Base-by-base conservation (phyloP, 257 asterid species). In the Ehretia macrophylla region DNA sequence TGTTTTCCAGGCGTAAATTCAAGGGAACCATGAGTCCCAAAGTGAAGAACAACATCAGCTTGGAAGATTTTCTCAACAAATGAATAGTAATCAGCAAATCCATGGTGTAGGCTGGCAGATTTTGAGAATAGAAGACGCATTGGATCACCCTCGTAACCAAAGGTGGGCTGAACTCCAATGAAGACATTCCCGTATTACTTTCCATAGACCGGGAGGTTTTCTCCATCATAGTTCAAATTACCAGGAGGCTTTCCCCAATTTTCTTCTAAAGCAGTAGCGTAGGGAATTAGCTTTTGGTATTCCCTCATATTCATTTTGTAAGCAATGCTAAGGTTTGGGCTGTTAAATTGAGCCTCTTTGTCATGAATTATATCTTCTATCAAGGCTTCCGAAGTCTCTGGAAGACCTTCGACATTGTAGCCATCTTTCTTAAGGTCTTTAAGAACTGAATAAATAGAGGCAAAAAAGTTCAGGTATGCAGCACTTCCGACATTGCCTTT, bases 191-290 rank as follows among this genome's bases (percentile, higher is more conserved):
- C 99, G 0, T 86, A 92, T 53, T 79, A 80, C 54, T 92, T 92
- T 1, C 99, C 99, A 11, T 88, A 92, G 8, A 92, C 99, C 46
- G 88, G 66, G 38, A 92, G 99, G 72, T 84, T 84, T 65, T 92
- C 96, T 51, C 99, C 99, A 61, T 92, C 97, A 1, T 97, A 83
- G 82, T 92, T 92, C 72, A 92, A 48, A 56, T 92, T 92, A 9
- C 99, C 99, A 0, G 97, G 99, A 1, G 99, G 90, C 73, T 88
- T 92, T 14, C 99, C 99, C 99, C 99, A 92, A 81, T 92, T 92
- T 37, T 92, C 99, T 71, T 92, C 99, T 2, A 92, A 81, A 21
- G 93, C 85, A 13, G 79, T 46, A 56, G 97, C 70, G 14, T 92
- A 92, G 17, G 95, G 80, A 32, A 97, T 92, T 47, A 92, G 82